Base-by-base conservation (phyloP, 148 eudicot species). In the Camellia japonica region DNA sequence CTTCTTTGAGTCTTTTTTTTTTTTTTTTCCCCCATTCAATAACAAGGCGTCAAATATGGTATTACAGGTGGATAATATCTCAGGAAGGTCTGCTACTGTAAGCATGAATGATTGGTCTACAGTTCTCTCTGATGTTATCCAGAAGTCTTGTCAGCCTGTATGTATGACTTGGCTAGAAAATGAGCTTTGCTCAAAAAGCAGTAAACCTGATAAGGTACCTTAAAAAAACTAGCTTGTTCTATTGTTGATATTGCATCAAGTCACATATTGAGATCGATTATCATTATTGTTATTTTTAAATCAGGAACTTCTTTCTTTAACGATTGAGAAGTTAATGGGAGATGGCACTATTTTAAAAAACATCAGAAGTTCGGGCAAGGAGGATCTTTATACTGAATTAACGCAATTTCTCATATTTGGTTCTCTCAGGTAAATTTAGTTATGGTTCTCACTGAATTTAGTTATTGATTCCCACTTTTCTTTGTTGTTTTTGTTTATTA, bases 381-480 rank as follows among this genome's bases (percentile, higher is more conserved):
- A 89, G 82, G 90, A 89, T 62, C 89, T 96, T 46, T 96, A 90
- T 89, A 88, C 97, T 44, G 98, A 93, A 79, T 84, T 96, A 83
- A 83, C 90, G 61, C 89, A 84, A 81, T 88, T 85, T 84, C 90
- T 96, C 74, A 84, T 84, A 88, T 91, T 83, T 82, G 95, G 91
- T 83, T 88, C 78, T 78, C 83, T 80, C 82, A 91, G 94, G 99
- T 96, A 93, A 78, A 71, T 61, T 78, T 76, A 64, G 56, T 16
- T 68, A 14, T 71, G 60, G 65, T 71, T 47, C 63, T 60, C 63
- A 18, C 64, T 63, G 30, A n/a, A n/a, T 19, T 19, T 63, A 59
- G 69, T 15, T 38, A 20, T 47, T 43, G 38, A n/a, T 69, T 18
- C 4, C 30, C 16, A 58, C 42, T 3, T 54, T 49, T 68, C 23